phyloP scores from a whole-genome alignment of 495 filamentous ascomycete genomes.

The Penicillium longicatenatum region DNA sequence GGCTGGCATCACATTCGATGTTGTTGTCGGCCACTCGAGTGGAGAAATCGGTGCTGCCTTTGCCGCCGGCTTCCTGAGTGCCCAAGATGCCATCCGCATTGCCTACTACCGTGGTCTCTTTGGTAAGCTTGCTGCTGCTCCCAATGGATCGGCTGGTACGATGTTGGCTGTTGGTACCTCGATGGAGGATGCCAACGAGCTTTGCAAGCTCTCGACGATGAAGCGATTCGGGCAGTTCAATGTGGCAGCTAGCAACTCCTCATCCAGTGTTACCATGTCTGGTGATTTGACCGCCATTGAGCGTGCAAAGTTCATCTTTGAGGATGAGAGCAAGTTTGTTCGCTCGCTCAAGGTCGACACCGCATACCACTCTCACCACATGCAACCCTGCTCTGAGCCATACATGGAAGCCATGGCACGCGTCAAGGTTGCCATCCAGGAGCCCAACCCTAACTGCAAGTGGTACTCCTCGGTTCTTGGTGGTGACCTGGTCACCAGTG shows the following conservation, averaged over 20 bases:
- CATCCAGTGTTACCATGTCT: slow-evolving; percentile 34
- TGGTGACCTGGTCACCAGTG: slow-evolving; percentile 24
- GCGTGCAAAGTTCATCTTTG: slow-evolving; percentile 13
- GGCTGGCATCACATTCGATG: slow-evolving; percentile 9
- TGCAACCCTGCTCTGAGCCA: background rate
- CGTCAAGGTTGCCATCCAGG: background rate
- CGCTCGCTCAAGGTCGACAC: slow-evolving; percentile 30
- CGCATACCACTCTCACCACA: slow-evolving; percentile 14
- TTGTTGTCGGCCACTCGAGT: slow-evolving; percentile 33
- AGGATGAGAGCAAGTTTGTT: slow-evolving; percentile 28
- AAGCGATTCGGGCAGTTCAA: slow-evolving; percentile 7
- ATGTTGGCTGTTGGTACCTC: slow-evolving; percentile 58
- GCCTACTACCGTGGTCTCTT: slow-evolving; percentile 52
- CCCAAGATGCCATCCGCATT: slow-evolving; percentile 43
- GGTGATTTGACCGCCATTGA: slow-evolving; percentile 34
- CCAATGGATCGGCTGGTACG: slow-evolving; percentile 30
- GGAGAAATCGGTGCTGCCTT: slow-evolving; percentile 40
- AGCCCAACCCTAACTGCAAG: background rate
- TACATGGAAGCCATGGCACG: background rate
- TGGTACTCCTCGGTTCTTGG: background rate
- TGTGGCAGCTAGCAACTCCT: slow-evolving; percentile 34
- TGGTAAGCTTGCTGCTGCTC: background rate
- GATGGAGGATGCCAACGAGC: slow-evolving; percentile 43
- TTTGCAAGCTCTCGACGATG: slow-evolving; percentile 16
- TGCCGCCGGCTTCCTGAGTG: slow-evolving; percentile 26